Evolutionary conservation across 768 basidiomycete species (phyloP), one percentile per base, ranked within the genome.

Genomic region (Panus rudis): DNA sequence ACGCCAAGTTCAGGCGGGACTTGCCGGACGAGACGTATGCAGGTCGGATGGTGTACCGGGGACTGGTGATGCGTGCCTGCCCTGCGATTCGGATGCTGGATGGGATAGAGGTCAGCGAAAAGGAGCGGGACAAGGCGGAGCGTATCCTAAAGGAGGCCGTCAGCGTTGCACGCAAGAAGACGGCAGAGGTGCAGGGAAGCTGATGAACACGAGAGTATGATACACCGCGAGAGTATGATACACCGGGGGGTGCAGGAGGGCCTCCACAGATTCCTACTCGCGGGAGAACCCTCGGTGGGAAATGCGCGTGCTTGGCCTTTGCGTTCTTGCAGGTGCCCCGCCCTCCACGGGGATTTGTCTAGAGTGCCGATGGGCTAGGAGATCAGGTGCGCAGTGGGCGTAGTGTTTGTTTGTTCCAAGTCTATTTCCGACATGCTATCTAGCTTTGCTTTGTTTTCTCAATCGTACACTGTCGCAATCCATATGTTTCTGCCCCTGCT

Each of bases 11-110:
- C 72, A 80, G 93, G 16, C 81, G 85, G 58, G 83, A 87, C 50
- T 73, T 99, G 38, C 93, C 94, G 38, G 88, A 97, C 64, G 82
- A 76, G 39, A 77, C 75, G 61, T 97, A 97, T 60, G 76, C 86
- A 37, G 87, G 86, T 19, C 79, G 94, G 30, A 70, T 93, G 24
- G 86, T 80, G 34, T 98, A 97, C 65, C 82, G 94, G 34, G 92
- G 92, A 30, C 69, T 92, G 43, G 70, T 94, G 37, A 91, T 93
- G 86, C 67, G 78, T 20, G 79, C 76, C 24, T 90, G 87, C 58
- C 59, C 67, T 22, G 62, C 69, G 25, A 64, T 97, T 52, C 68
- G 72, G 55, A 64, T 81, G 70, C 64, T 99, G 56, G 94, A 99
- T 66, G 94, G 94, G 43, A 78, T 98, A 56, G 72, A 72, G 47